Evolutionary conservation across 1,139 yeast species (phyloP).

Genomic region (Waltiozyma sp.): DNA sequence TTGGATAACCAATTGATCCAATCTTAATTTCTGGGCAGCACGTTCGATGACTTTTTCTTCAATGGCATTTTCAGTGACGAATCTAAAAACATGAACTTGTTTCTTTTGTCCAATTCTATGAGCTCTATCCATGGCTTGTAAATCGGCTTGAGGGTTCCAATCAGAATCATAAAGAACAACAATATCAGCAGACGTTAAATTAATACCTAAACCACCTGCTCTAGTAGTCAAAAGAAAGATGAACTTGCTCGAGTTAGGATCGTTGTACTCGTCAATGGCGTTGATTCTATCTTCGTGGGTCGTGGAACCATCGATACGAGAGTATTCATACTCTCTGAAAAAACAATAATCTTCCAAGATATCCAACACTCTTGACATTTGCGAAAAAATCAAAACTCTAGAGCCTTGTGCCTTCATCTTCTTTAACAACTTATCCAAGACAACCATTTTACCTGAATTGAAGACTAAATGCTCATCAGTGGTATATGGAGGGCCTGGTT

Average conservation of each 20-base stretch:
- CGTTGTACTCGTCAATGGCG: conserved; percentile 88
- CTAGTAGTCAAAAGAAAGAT: conserved; percentile 84
- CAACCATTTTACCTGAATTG: conserved; percentile 85
- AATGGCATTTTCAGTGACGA: conserved; percentile 91
- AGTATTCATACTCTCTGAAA: conserved; percentile 73
- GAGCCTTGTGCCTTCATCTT: conserved; percentile 72
- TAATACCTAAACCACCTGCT: conserved; percentile 98
- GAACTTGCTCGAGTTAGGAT: conserved; percentile 73
- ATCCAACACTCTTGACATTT: conserved; percentile 88
- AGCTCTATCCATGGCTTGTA: conserved; percentile 98
- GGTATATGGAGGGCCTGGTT: conserved; percentile 97
- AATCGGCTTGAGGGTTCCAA: conserved; percentile 98
- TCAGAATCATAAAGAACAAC: conserved; percentile 89
- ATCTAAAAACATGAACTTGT: conserved; percentile 84
- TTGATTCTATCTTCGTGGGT: conserved; percentile 86
- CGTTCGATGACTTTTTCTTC: conserved; percentile 94
- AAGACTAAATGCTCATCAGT: conserved; percentile 88
- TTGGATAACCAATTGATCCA: conserved; percentile 93
- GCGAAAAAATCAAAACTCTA: conserved; percentile 84
- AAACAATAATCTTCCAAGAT: conserved; percentile 88
- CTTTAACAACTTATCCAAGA: conserved; percentile 71
- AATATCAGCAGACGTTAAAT: conserved; percentile 84
- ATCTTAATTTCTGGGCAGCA: conserved; percentile 86
- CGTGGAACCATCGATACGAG: conserved; percentile 93
- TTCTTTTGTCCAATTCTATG: conserved; percentile 97